Evolutionary conservation across 2,329 filamentous ascomycete genomes (phyloP), one percentile per base, ranked within the genome.

Genomic region (Fusarium sp.): DNA sequence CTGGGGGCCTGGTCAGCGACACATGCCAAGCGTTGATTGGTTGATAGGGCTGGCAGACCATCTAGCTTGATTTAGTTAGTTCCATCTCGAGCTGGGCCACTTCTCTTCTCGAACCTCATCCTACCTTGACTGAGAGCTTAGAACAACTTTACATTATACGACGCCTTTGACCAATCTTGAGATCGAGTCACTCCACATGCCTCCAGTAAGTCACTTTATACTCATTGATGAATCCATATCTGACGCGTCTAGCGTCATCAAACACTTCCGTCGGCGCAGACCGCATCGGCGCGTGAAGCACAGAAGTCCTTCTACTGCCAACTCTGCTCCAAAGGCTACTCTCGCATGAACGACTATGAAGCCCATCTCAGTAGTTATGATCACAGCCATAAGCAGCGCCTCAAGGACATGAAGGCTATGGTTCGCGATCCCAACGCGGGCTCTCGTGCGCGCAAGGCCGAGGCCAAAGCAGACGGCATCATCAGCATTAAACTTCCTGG

Each of bases 331-430:
- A 98, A 98, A 79, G 94, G 93, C 70, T 99, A 98, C 78, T 88
- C 89, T 2, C 92, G 95, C 53, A 94, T 96, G 84, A 94, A 96
- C 74, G 94, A 98, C 75, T 97, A 96, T 76, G 94, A 98, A 77
- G 90, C 93, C 7, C 95, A 99, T 76, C 91, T 97, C 53, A 88
- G 88, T 64, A 95, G 91, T 71, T 98, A 98, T 77, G 95, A 98
- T 74, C 95, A 99, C 78, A 91, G 91, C 70, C 95, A 99, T 78
- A 93, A 93, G 75, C 93, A 96, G 79, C 90, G 91, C 45, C 85
- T 93, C 56, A 91, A 92, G 77, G 91, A 95, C 71, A 93, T 94
- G 91, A 92, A 92, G 77, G 88, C 91, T 71, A 89, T 93, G 81
- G 88, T 90, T 29, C 87, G 89, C 67, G 89, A 92, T 65, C 88